Evolutionary conservation across 1,284 basidiomycete genomes (phyloP).

Genomic region (Leccinum pachyderme): DNA sequence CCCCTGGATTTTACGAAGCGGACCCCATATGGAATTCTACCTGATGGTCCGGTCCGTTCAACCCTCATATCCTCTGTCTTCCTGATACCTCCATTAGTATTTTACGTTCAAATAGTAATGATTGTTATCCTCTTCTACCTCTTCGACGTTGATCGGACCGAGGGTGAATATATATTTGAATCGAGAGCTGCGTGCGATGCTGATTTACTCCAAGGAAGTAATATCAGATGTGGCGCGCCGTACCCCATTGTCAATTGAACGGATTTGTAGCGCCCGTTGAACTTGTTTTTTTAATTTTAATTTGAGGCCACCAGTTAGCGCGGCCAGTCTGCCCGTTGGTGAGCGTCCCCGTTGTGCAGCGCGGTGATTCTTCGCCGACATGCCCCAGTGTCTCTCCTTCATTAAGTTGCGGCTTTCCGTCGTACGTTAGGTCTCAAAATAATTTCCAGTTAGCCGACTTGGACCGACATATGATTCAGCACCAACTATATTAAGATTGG

Average conservation of each 20-base stretch:
- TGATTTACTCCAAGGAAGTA: not conserved
- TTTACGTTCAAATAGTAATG: not conserved
- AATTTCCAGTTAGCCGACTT: constrained; percentile 1
- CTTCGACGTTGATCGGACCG: not conserved
- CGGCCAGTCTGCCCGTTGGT: not conserved
- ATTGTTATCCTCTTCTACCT: not conserved
- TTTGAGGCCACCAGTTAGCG: not conserved
- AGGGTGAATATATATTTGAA: not conserved
- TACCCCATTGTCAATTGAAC: not conserved
- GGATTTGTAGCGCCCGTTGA: not conserved
- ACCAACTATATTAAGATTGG: not conserved
- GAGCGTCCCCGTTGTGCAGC: not conserved
- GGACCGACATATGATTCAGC: not conserved
- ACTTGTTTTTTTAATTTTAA: not conserved
- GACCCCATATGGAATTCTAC: not conserved
- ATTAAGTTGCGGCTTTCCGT: not conserved
- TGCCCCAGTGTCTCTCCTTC: not conserved
- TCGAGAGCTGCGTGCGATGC: not conserved
- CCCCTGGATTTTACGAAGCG: not conserved
- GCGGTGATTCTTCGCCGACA: not conserved
- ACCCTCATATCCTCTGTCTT: not conserved
- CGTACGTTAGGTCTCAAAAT: constrained; percentile 7
- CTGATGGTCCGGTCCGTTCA: not conserved
- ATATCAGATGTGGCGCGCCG: not conserved
- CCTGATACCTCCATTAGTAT: not conserved